A percentile compares a stretch with the other conserved stretches of the same genome.
These are phyloP conservation scores for Acrocalymma vagum DNA, from an alignment of 2,329 filamentous ascomycete species.

Conservation along the genomic window DNA sequence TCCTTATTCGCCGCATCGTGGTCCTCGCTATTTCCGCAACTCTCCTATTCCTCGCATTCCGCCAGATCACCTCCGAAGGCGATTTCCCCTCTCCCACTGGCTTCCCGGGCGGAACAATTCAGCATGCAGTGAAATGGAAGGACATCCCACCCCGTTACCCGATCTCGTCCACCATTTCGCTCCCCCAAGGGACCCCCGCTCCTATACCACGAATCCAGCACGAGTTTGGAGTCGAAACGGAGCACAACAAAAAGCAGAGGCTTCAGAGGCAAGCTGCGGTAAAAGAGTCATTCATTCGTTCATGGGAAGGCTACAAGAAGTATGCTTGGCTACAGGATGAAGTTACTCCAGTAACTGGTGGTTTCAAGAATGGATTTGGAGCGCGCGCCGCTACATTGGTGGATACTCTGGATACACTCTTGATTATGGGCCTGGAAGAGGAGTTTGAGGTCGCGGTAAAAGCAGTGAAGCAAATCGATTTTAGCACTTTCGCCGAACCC, in stretches of 20 bases:
- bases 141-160: slow-evolving; percentile 40
- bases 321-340: slow-evolving; percentile 64
- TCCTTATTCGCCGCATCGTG: slow-evolving; percentile 37
- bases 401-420: slow-evolving; percentile 68
- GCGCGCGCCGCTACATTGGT: slow-evolving; percentile 68
- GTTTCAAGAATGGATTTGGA: slow-evolving; percentile 59
- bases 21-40: slow-evolving; percentile 34
- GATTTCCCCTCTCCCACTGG: slow-evolving; percentile 27
- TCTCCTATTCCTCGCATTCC: slow-evolving; percentile 40
- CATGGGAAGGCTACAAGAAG: slow-evolving; percentile 60
- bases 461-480: slow-evolving; percentile 64
- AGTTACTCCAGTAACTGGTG: slow-evolving; percentile 58
- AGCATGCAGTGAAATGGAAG: slow-evolving; percentile 44
- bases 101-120: slow-evolving; percentile 34
- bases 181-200: slow-evolving; percentile 39
- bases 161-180: slow-evolving; percentile 36
- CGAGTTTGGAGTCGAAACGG: slow-evolving; percentile 44
- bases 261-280: slow-evolving; percentile 42
- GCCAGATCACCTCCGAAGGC: slow-evolving; percentile 30
- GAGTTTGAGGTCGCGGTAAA: slow-evolving; percentile 65
- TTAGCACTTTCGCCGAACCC: slow-evolving; percentile 51
- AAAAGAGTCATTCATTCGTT: slow-evolving; percentile 46
- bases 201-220: slow-evolving; percentile 48
- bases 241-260: slow-evolving; percentile 39
- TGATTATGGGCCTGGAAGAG: slow-evolving; percentile 67